Conservation (phyloP, 2,329 filamentous ascomycete genomes). For the Botrytis fragariae region DNA sequence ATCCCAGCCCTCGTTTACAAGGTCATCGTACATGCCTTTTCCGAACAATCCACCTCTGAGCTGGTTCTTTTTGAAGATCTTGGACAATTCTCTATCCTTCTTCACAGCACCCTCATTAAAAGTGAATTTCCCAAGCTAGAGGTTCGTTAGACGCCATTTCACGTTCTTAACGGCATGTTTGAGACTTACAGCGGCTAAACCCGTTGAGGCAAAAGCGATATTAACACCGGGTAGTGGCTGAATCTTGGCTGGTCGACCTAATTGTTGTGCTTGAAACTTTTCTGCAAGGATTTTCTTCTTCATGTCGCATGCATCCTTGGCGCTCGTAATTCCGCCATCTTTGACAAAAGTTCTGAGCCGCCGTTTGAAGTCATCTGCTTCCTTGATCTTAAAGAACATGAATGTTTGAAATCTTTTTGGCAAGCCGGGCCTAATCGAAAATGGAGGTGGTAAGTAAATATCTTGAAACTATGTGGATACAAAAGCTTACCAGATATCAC, state of each 20-base stretch:
- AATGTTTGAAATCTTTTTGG: slow-evolving; percentile 7
- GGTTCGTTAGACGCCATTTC: background rate
- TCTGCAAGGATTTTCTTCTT: background rate
- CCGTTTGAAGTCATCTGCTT: slow-evolving; percentile 3
- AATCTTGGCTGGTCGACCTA: background rate
- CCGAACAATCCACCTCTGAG: slow-evolving; percentile 5
- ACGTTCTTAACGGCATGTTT: background rate
- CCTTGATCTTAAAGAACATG: slow-evolving; percentile 7
- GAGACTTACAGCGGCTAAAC: slow-evolving; percentile 4
- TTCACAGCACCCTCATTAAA: background rate
- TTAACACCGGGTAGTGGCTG: slow-evolving; percentile 6
- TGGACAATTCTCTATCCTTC: background rate
- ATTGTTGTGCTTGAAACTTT: background rate
- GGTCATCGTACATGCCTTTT: slow-evolving; percentile 9
- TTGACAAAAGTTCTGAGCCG: background rate
- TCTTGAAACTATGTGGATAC: background rate
- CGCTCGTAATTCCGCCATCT: background rate
- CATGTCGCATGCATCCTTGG: slow-evolving; percentile 7
- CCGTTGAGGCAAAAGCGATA: background rate
- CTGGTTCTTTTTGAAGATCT: background rate
- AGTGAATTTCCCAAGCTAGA: background rate
- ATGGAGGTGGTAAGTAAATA: background rate
- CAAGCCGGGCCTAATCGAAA: background rate
- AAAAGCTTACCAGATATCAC: slow-evolving; percentile 5
- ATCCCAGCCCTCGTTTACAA: slow-evolving; percentile 3